These are phyloP conservation scores for Cyclotella distinguenda DNA, from an alignment of 108 stramenopile species.

Conservation along the genomic window DNA sequence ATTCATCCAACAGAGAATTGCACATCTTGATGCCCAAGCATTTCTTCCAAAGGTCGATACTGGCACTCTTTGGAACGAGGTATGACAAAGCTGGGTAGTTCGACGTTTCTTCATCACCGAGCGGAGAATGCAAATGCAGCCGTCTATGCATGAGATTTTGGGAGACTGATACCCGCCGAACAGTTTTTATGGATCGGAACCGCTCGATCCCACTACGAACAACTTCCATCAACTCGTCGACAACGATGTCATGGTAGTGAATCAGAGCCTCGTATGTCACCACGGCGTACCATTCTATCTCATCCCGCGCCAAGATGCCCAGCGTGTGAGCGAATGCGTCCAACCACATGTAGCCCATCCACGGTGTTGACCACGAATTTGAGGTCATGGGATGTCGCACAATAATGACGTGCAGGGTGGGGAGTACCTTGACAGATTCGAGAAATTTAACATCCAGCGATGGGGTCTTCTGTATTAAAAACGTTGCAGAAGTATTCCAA, in stretches of 20 bases:
- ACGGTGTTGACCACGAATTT: conserved; percentile 5
- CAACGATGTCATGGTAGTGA: conserved; percentile 20
- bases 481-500: conserved; percentile 23
- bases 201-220: conserved; percentile 22
- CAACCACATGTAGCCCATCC: conserved; percentile 13
- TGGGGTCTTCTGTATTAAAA: conserved; percentile 33
- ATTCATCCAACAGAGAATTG: neutral
- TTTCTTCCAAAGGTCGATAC: conserved; percentile 13
- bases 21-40: conserved; percentile 13
- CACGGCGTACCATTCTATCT: conserved; percentile 37
- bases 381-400: conserved; percentile 32
- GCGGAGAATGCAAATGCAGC: neutral
- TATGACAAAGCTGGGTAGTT: conserved; percentile 8
- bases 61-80: conserved; percentile 8
- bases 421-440: conserved; percentile 17
- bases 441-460: conserved; percentile 25
- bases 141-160: neutral
- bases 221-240: conserved; percentile 29
- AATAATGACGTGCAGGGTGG: conserved; percentile 31
- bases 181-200: conserved; percentile 5
- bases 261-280: conserved; percentile 29
- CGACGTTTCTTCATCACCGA: neutral
- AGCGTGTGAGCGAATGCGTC: conserved; percentile 20
- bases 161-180: neutral
- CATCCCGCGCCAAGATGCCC: conserved; percentile 8